phyloP scores from a whole-genome alignment of 306 rosid species.

The Gillenia trifoliata region DNA sequence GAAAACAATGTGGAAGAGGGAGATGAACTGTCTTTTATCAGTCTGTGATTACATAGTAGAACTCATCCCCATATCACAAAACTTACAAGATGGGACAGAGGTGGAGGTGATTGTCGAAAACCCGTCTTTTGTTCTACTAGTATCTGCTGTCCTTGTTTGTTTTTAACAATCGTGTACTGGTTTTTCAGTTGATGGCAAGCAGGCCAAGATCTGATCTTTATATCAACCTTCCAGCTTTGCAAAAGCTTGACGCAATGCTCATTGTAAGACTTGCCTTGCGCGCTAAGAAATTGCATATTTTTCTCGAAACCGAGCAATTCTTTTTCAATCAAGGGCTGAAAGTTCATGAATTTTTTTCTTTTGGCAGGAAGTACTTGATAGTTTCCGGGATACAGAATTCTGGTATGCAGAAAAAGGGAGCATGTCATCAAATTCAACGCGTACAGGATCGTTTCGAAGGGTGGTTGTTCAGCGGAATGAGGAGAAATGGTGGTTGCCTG shows the following conservation, averaged over 20 bases:
- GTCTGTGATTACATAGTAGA: conserved; percentile 95
- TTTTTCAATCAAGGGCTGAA: conserved; percentile 4
- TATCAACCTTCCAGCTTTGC: conserved; percentile 82
- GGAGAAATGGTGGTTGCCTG: conserved; percentile 98
- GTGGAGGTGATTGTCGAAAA: conserved; percentile 52
- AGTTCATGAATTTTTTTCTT: neutral
- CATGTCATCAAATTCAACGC: conserved; percentile 54
- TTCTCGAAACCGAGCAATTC: neutral
- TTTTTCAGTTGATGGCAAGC: conserved; percentile 72
- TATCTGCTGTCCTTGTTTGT: neutral
- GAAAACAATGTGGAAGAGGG: conserved; percentile 95
- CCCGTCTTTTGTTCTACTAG: conserved; percentile 2
- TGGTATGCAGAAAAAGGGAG: conserved; percentile 93
- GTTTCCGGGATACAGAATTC: conserved; percentile 74
- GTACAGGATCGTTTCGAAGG: conserved; percentile 71
- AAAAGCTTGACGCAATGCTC: conserved; percentile 92
- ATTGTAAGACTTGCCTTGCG: conserved; percentile 42
- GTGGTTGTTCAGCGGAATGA: conserved; percentile 60
- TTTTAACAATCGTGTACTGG: conserved; percentile 5
- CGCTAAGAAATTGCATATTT: neutral
- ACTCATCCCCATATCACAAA: conserved; percentile 61
- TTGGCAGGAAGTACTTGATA: conserved; percentile 75
- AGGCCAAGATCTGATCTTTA: conserved; percentile 80
- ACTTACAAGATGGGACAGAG: conserved; percentile 58
- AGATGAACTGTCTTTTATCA: conserved; percentile 82